Base-by-base conservation (phyloP, 495 filamentous ascomycete genomes). In the Hypoxylon cercidicola region DNA sequence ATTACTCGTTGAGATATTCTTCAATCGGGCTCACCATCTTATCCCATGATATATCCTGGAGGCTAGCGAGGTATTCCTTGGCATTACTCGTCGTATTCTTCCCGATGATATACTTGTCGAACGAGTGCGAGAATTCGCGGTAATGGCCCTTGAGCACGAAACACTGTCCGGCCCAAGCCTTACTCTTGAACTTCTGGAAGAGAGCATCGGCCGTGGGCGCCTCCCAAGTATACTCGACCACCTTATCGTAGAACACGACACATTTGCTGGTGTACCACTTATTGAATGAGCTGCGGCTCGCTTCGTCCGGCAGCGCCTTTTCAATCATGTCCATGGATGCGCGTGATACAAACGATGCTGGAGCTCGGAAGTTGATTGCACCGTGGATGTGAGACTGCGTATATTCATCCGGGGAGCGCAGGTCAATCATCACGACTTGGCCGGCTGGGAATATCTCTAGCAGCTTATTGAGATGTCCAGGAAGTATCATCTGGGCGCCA, bases 71-170 rank as follows among this genome's bases (percentile, higher is more conserved):
- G 39, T 81, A 77, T 47, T 77, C 69, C 52, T 78, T 77, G 6
- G 75, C 78, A 2, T 76, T 74, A 35, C 73, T 66, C 19, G 71
- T 78, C 71, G 74, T 79, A 48, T 78, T 80, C 4, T 57, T 39
- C 0, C 78, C 75, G 15, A 75, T 68, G 30, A 82, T 81, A 49
- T 81, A 77, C 40, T 77, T 77, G 48, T 77, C 77, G 35, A 81
- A 81, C 7, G 76, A 78, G 15, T 69, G 68, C 1, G 77, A 79
- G 60, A 82, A 81, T 53, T 82, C 80, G 44, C 76, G 73, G 60
- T 78, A 82, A 54, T 81, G 80, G 3, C 80, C 80, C 64, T 82
- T 82, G 21, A 82, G 74, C 25, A 82, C 71, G 44, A 81, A 82
- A 47, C 75, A 77, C 35, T 78, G 75, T 2, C 80, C 80, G 6